Percentiles rank a stretch among this genome's conserved stretches.
These are phyloP conservation scores for Coffea humblotiana DNA, from an alignment of 305 asterid genomes.

Conservation along the genomic window DNA sequence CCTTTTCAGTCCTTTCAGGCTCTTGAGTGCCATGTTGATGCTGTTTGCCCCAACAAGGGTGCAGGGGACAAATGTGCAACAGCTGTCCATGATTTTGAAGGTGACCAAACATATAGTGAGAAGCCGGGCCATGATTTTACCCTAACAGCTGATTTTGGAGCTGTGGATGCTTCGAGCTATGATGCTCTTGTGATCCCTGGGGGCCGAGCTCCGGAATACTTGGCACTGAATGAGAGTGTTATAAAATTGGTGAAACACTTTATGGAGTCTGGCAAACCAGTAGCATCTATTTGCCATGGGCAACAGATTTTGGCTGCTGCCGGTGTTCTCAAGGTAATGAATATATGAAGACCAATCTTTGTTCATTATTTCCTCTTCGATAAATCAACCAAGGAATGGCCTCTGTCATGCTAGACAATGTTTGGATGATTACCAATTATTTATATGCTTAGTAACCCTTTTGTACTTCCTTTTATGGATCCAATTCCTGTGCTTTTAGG, in stretches of 20 bases:
- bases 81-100: slow-evolving; percentile 95
- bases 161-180: slow-evolving; percentile 59
- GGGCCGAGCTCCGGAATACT: slow-evolving; percentile 94
- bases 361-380: background rate
- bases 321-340: slow-evolving; percentile 74
- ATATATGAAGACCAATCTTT: background rate
- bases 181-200: slow-evolving; percentile 95
- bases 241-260: slow-evolving; percentile 66
- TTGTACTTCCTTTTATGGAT: background rate
- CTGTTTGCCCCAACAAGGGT: slow-evolving; percentile 77
- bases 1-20: slow-evolving; percentile 92
- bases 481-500: background rate
- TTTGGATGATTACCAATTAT: background rate
- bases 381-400: background rate
- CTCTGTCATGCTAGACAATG: background rate
- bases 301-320: slow-evolving; percentile 96
- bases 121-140: slow-evolving; percentile 92
- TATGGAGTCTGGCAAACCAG: slow-evolving; percentile 77
- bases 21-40: slow-evolving; percentile 84
- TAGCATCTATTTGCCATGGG: slow-evolving; percentile 96
- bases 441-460: background rate
- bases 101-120: slow-evolving; percentile 95
- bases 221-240: slow-evolving; percentile 71
- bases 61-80: slow-evolving; percentile 75
- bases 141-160: slow-evolving; percentile 59